Conservation (phyloP, 2,329 filamentous ascomycete species). For the Hypoxylon sp. region DNA sequence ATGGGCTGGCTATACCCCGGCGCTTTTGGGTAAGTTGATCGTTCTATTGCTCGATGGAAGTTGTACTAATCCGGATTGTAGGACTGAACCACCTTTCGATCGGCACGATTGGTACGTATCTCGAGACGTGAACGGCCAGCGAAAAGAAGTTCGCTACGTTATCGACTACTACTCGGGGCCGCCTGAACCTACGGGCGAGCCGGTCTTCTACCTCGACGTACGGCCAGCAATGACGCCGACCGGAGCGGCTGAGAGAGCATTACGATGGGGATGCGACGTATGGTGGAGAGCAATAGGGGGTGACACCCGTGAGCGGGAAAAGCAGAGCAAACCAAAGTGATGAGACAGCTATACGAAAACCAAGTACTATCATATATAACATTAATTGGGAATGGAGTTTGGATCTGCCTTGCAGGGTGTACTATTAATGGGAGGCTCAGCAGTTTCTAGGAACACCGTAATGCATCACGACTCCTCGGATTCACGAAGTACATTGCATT, state of each 20-base stretch:
- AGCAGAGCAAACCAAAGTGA: conserved; percentile 32
- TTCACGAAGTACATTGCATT: conserved; percentile 23
- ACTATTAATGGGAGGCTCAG: conserved; percentile 24
- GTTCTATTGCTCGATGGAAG: too few relatives aligned
- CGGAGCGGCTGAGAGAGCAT: conserved; percentile 83
- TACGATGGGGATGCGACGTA: conserved; percentile 92
- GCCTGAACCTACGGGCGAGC: conserved; percentile 86
- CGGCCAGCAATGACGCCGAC: conserved; percentile 88
- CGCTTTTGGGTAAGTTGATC: conserved; percentile 76
- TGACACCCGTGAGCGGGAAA: conserved; percentile 66
- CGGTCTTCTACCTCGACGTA: conserved; percentile 96
- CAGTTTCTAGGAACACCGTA: conserved; percentile 17
- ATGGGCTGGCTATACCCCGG: conserved; percentile 84
- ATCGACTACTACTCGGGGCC: conserved; percentile 96
- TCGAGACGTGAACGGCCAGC: conserved; percentile 75
- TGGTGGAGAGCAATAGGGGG: conserved; percentile 93
- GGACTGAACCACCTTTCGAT: conserved; percentile 90
- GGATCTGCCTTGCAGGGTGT: conserved; percentile 32
- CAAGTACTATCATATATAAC: conserved; percentile 15
- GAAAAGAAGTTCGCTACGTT: conserved; percentile 88
- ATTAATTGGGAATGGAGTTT: conserved; percentile 38
- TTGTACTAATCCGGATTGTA: conserved; percentile 54
- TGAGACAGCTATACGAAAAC: neutral
- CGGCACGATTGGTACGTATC: conserved; percentile 97
- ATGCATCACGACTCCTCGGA: conserved; percentile 33